Evolutionary conservation across 164 flowering plant species (phyloP).

Genomic region (Annona cherimola): DNA sequence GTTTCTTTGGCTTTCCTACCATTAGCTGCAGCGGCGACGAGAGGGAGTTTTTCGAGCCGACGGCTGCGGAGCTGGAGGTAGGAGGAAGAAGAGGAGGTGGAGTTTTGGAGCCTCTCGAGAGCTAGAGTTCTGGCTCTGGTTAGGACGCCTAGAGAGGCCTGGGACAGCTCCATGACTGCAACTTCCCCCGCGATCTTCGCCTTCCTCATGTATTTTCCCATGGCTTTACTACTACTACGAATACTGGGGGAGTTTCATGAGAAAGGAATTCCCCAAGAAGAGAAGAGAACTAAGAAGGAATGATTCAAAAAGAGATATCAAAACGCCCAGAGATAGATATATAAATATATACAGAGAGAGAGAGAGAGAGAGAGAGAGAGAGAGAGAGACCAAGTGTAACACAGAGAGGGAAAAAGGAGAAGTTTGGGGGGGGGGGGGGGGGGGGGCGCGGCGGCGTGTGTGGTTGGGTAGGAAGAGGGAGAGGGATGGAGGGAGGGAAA

Average conservation of each 20-base stretch:
- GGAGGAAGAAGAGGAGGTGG: constrained; percentile 18
- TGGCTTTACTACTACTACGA: constrained; percentile 15
- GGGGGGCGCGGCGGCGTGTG: neutral
- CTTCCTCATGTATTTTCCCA: constrained; percentile 81
- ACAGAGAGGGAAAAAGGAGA: neutral
- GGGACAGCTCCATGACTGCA: constrained; percentile 52
- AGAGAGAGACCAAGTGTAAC: neutral
- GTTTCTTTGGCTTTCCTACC: constrained; percentile 10
- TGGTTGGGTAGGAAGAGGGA: neutral
- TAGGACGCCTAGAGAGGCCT: constrained; percentile 51
- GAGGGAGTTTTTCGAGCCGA: constrained; percentile 47
- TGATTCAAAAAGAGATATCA: neutral
- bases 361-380: constrained; percentile 1
- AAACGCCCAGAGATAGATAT: neutral
- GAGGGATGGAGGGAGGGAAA: neutral
- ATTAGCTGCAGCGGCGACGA: neutral
- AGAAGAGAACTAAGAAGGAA: constrained; percentile 3
- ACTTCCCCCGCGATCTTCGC: constrained; percentile 48
- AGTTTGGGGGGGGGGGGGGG: neutral
- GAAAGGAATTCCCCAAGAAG: constrained; percentile 2
- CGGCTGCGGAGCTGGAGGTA: constrained; percentile 79
- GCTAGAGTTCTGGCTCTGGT: constrained; percentile 85
- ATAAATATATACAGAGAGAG: neutral
- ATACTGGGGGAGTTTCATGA: neutral
- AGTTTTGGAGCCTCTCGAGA: constrained; percentile 35